Evolutionary conservation across 768 basidiomycete species (phyloP).

Genomic region (Serendipita sp.): DNA sequence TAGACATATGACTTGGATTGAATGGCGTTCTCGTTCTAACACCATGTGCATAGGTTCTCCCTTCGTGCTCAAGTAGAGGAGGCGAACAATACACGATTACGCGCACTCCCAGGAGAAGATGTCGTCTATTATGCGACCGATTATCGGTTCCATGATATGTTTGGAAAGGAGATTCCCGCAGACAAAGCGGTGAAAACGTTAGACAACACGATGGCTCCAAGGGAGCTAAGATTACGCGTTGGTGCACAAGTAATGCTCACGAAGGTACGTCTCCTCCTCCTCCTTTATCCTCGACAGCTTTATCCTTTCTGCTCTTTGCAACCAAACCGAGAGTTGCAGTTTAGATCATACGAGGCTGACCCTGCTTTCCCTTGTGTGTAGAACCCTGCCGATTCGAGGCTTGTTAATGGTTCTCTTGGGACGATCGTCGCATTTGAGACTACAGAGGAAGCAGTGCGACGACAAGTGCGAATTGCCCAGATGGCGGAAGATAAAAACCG

Average conservation of each 20-base stretch:
- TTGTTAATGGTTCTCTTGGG: constrained; percentile 61
- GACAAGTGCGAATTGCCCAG: no score
- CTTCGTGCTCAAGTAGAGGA: constrained; percentile 53
- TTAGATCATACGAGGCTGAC: no score
- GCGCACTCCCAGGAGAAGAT: constrained; percentile 19
- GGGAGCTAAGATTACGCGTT: constrained; percentile 40
- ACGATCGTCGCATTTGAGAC: constrained; percentile 32
- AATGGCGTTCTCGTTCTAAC: no score
- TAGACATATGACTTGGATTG: neutral
- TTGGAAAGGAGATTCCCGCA: constrained; percentile 21
- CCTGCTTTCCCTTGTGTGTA: constrained; percentile 14
- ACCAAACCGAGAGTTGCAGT: no score
- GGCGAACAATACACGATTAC: constrained; percentile 38
- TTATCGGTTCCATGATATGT: constrained; percentile 28
- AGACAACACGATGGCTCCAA: constrained; percentile 40
- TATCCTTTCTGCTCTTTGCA: no score
- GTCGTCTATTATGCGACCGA: constrained; percentile 29
- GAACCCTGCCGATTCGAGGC: constrained; percentile 50
- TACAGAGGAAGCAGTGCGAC: constrained; percentile 23
- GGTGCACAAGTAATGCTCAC: constrained; percentile 74
- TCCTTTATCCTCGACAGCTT: no score
- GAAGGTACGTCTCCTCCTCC: neutral
- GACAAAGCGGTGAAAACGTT: constrained; percentile 33
- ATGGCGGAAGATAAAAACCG: no score
- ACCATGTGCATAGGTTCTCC: constrained; percentile 36